These are phyloP conservation scores for Zoysia matrella DNA, from an alignment of 202 grass and related monocot genomes.

Conservation along the genomic window DNA sequence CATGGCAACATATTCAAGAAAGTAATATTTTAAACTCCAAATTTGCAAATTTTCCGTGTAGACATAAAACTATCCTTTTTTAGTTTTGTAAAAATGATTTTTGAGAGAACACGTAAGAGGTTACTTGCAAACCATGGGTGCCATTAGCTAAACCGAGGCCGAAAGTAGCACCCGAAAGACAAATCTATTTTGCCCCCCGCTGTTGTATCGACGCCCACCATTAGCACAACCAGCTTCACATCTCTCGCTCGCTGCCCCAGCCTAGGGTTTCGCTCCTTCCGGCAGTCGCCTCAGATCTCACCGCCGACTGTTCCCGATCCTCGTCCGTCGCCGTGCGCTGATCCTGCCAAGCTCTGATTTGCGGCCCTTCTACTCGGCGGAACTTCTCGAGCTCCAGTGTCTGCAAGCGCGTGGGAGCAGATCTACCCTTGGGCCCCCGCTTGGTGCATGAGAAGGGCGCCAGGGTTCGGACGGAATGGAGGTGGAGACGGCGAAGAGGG, in stretches of 20 bases:
- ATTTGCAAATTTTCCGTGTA: background rate
- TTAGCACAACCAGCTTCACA: slow-evolving; percentile 40
- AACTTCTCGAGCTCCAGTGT: slow-evolving; percentile 29
- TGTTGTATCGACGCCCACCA: slow-evolving; percentile 60
- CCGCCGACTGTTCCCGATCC: slow-evolving; percentile 40
- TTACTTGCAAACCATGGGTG: slow-evolving; percentile 12
- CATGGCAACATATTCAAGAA: too few relatives aligned
- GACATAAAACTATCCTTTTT: background rate
- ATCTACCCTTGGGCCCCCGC: slow-evolving; percentile 52
- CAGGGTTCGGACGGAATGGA: slow-evolving; percentile 63
- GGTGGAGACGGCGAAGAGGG: slow-evolving; percentile 70
- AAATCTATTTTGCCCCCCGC: slow-evolving; percentile 55
- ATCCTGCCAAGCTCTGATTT: slow-evolving; percentile 47
- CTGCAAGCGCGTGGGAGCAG: slow-evolving; percentile 33
- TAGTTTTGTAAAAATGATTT: background rate
- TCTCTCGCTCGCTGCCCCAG: slow-evolving; percentile 2
- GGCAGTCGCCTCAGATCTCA: slow-evolving; percentile 44
- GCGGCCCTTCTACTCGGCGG: background rate
- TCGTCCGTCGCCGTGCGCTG: slow-evolving; percentile 4
- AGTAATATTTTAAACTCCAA: too few relatives aligned
- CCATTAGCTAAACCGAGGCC: slow-evolving; percentile 25
- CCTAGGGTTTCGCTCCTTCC: slow-evolving; percentile 34
- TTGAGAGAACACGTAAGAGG: slow-evolving; percentile 10
- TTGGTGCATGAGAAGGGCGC: slow-evolving; percentile 77
- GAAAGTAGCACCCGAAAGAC: slow-evolving; percentile 49